Conservation (phyloP, 2,329 filamentous ascomycete species). For the Seiridium cupressi region DNA sequence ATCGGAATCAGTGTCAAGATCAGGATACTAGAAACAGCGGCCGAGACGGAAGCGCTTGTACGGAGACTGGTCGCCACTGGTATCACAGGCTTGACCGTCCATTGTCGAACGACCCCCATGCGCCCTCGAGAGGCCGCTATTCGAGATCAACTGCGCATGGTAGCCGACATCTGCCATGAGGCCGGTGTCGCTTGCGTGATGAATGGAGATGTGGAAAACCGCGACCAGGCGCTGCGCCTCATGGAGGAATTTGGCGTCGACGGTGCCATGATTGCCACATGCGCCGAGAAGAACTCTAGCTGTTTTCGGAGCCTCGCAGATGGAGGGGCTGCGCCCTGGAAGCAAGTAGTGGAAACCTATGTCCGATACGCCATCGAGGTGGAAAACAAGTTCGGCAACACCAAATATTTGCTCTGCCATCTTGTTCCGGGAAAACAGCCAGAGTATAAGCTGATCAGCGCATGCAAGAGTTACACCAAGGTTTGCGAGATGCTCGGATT, state of each 20-base stretch:
- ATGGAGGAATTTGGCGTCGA: constrained; percentile 81
- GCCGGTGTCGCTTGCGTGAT: constrained; percentile 89
- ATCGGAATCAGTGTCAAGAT: constrained; percentile 99
- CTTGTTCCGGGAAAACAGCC: constrained; percentile 79
- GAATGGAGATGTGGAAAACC: constrained; percentile 85
- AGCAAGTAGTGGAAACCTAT: constrained; percentile 74
- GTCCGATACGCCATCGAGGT: constrained; percentile 70
- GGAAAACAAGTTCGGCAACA: constrained; percentile 87
- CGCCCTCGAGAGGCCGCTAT: constrained; percentile 85
- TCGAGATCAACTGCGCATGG: constrained; percentile 80
- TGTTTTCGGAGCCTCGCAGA: constrained; percentile 72
- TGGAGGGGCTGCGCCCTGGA: constrained; percentile 73
- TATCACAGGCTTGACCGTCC: constrained; percentile 87
- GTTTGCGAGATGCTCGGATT: constrained; percentile 65
- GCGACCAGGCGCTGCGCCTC: constrained; percentile 69
- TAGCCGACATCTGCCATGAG: constrained; percentile 75
- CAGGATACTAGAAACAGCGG: constrained; percentile 74
- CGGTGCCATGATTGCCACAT: constrained; percentile 94
- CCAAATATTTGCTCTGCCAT: constrained; percentile 85
- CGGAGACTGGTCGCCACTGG: constrained; percentile 78
- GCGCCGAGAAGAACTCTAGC: constrained; percentile 87
- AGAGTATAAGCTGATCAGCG: constrained; percentile 59
- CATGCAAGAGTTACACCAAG: constrained; percentile 69
- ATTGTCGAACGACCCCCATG: constrained; percentile 97
- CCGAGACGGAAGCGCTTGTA: constrained; percentile 75